Percentiles rank a stretch among this genome's conserved stretches.
Evolutionary conservation across 78 protist species (phyloP).

Genomic region (Capsaspora owczarzaki): DNA sequence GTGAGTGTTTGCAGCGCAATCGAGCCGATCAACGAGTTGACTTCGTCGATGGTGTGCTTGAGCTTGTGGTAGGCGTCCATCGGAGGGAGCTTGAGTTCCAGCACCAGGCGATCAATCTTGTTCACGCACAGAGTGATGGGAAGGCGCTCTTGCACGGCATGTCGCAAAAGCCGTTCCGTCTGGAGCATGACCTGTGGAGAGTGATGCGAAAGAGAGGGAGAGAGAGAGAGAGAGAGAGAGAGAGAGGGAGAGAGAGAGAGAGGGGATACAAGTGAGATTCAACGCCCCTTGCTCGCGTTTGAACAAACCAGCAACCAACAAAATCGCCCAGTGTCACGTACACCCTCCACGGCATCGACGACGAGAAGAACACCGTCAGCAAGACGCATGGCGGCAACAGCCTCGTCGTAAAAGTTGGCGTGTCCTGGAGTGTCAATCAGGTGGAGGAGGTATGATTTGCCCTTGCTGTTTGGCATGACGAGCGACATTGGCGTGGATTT

Average conservation of each 20-base stretch:
- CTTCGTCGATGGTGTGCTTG: constrained; percentile 18
- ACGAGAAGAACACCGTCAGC: constrained; percentile 87
- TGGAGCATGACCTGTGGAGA: constrained; percentile 57
- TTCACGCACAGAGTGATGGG: constrained; percentile 20
- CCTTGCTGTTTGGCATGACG: constrained; percentile 64
- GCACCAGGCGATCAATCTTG: constrained; percentile 27
- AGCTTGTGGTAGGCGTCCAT: constrained; percentile 89
- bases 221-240: neutral
- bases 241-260: neutral
- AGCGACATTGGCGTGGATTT: constrained; percentile 89
- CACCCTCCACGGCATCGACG: constrained; percentile 95
- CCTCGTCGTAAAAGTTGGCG: constrained; percentile 37
- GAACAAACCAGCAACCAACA: too few relatives aligned
- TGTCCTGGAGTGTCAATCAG: constrained; percentile 95
- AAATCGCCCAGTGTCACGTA: too few relatives aligned
- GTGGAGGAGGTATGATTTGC: constrained; percentile 76
- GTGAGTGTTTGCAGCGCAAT: too few relatives aligned
- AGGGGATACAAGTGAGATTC: too few relatives aligned
- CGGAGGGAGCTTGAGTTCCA: constrained; percentile 85
- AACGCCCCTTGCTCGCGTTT: too few relatives aligned
- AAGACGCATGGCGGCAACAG: constrained; percentile 71
- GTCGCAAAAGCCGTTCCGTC: constrained; percentile 49
- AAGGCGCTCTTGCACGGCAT: neutral
- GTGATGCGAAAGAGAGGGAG: neutral
- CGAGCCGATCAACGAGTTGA: neutral